These are phyloP conservation scores for Neurospora sp. DNA, from an alignment of 495 filamentous ascomycete genomes.

Conservation along the genomic window DNA sequence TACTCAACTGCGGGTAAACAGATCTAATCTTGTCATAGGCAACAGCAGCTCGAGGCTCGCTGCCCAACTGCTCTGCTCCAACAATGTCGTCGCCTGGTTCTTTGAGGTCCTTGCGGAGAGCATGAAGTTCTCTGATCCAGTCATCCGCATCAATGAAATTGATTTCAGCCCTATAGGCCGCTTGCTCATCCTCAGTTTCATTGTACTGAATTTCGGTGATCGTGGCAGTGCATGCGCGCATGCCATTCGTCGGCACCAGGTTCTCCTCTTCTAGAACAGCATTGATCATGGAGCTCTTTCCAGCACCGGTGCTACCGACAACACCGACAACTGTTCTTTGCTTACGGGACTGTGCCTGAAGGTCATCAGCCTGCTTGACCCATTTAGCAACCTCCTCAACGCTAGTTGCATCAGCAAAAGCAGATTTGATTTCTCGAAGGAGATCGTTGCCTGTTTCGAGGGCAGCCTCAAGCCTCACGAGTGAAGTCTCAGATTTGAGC, in stretches of 20 bases:
- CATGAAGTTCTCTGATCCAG: slow-evolving; percentile 45
- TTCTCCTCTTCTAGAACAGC: slow-evolving; percentile 46
- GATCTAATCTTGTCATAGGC: slow-evolving; percentile 56
- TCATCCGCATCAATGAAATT: slow-evolving; percentile 48
- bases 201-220: slow-evolving; percentile 59
- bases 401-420: slow-evolving; percentile 5
- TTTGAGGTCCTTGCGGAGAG: slow-evolving; percentile 40
- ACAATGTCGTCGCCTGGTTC: slow-evolving; percentile 22
- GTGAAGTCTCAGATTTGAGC: background rate
- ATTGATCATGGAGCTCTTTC: slow-evolving; percentile 54
- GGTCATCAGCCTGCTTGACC: slow-evolving; percentile 30
- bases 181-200: slow-evolving; percentile 23
- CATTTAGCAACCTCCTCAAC: slow-evolving; percentile 20
- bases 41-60: slow-evolving; percentile 44
- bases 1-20: slow-evolving; percentile 50
- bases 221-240: slow-evolving; percentile 55
- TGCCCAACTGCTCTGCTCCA: slow-evolving; percentile 27
- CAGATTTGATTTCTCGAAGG: slow-evolving; percentile 13
- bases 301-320: slow-evolving; percentile 48
- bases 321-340: slow-evolving; percentile 43
- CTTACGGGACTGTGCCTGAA: slow-evolving; percentile 6
- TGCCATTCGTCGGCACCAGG: slow-evolving; percentile 28
- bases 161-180: slow-evolving; percentile 48
- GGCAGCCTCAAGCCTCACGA: slow-evolving; percentile 18
- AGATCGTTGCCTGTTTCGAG: slow-evolving; percentile 4